Conservation (phyloP, 2,329 filamentous ascomycete species). For the Penicillium polonicum region DNA sequence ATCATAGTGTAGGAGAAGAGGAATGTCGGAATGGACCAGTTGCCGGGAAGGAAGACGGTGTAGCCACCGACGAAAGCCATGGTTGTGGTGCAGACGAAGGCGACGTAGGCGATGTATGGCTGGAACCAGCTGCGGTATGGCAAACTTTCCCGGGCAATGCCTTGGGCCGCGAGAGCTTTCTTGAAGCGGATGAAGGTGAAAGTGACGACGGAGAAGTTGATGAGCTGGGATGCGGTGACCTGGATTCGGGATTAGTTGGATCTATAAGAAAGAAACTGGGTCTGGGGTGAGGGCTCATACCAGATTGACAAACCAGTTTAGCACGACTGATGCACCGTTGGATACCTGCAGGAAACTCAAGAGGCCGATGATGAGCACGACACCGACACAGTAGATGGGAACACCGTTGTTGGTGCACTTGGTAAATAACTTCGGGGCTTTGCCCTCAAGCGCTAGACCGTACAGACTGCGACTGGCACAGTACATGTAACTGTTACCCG, state of each 20-base stretch:
- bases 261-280: background rate
- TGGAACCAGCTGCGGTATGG: constrained; percentile 69
- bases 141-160: constrained; percentile 64
- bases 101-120: constrained; percentile 70
- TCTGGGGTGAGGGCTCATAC: constrained; percentile 28
- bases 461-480: constrained; percentile 68
- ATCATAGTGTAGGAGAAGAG: constrained; percentile 77
- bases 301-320: constrained; percentile 70
- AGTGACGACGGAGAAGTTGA: constrained; percentile 69
- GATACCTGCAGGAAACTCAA: constrained; percentile 73
- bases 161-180: constrained; percentile 67
- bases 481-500: constrained; percentile 68
- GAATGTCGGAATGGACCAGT: constrained; percentile 69
- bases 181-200: constrained; percentile 71
- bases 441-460: constrained; percentile 66
- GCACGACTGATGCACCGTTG: constrained; percentile 62
- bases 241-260: constrained; percentile 13
- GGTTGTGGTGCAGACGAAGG: constrained; percentile 60
- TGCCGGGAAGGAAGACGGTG: constrained; percentile 67
- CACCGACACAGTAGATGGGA: constrained; percentile 68
- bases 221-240: constrained; percentile 71
- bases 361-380: constrained; percentile 66
- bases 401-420: constrained; percentile 65
- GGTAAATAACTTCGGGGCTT: constrained; percentile 66
- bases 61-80: constrained; percentile 78